Percentiles rank a stretch among this genome's conserved stretches.
Conservation (phyloP, 306 rosid species). For the Malus fusca region DNA sequence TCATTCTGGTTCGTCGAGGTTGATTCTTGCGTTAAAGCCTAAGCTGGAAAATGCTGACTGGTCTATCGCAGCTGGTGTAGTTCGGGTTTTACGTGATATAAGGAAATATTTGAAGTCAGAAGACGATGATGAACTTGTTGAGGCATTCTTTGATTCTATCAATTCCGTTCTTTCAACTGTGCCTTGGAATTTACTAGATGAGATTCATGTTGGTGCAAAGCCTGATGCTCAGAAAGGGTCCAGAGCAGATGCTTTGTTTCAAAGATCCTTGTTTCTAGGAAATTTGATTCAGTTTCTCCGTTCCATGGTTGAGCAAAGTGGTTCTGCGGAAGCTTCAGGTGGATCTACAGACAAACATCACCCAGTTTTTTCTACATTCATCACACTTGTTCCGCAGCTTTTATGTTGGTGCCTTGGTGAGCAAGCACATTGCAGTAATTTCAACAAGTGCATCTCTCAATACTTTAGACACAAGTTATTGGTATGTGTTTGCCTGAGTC, state of each 20-base stretch:
- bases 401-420: constrained; percentile 45
- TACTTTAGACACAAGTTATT: constrained; percentile 79
- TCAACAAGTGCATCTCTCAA: constrained; percentile 33
- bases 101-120: constrained; percentile 52
- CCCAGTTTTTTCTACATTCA: constrained; percentile 31
- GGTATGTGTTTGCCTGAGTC: constrained; percentile 41
- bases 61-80: constrained; percentile 49
- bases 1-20: constrained; percentile 20
- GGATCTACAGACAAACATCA: constrained; percentile 34
- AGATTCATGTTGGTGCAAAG: constrained; percentile 18
- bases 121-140: constrained; percentile 32
- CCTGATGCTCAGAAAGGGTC: constrained; percentile 18
- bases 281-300: constrained; percentile 66
- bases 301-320: constrained; percentile 57
- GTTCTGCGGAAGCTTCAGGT: constrained; percentile 34
- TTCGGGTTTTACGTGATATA: constrained; percentile 41
- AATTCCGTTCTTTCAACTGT: constrained; percentile 43
- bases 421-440: constrained; percentile 30
- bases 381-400: constrained; percentile 56
- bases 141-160: constrained; percentile 44
- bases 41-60: constrained; percentile 45
- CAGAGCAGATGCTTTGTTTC: constrained; percentile 11
- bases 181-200: constrained; percentile 49
- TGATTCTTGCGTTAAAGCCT: constrained; percentile 21
- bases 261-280: constrained; percentile 50